These are phyloP conservation scores for Leishmania turanica DNA, from an alignment of 208 protist species.

Conservation along the genomic window DNA sequence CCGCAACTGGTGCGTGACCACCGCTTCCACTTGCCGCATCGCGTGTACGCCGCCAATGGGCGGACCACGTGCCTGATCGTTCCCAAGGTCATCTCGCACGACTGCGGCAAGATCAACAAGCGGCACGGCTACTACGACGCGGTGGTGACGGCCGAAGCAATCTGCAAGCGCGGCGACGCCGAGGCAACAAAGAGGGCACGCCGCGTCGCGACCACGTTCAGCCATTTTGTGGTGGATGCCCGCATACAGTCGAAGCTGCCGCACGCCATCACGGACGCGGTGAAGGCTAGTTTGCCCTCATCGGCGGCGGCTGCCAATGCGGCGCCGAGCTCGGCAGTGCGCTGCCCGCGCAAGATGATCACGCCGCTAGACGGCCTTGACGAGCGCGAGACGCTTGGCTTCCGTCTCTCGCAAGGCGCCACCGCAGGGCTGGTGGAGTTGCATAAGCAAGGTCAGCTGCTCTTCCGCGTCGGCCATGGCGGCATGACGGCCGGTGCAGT, in stretches of 20 bases:
- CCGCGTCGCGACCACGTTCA: conserved; percentile 78
- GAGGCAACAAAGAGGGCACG: conserved; percentile 59
- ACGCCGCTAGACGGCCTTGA: conserved; percentile 64
- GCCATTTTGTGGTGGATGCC: conserved; percentile 78
- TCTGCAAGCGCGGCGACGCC: conserved; percentile 70
- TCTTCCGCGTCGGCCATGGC: conserved; percentile 81
- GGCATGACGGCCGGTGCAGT: conserved; percentile 86
- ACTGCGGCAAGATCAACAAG: conserved; percentile 87
- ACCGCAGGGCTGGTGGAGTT: conserved; percentile 42
- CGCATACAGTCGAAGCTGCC: conserved; percentile 76
- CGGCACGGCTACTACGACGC: conserved; percentile 86
- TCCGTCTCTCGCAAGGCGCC: conserved; percentile 70
- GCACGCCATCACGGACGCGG: conserved; percentile 38
- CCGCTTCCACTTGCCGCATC: conserved; percentile 58
- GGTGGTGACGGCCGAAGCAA: conserved; percentile 83
- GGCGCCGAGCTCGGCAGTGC: conserved; percentile 8
- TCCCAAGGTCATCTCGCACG: conserved; percentile 66
- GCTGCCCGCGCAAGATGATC: conserved; percentile 40
- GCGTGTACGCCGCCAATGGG: conserved; percentile 60
- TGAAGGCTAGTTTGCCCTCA: conserved; percentile 11
- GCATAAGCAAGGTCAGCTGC: conserved; percentile 49
- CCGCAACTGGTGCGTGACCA: conserved; percentile 55
- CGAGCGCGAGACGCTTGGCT: conserved; percentile 55
- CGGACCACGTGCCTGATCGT: conserved; percentile 82
- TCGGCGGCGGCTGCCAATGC: background rate